Conservation (phyloP, 1,284 basidiomycete genomes). For the Ustilago nuda region DNA sequence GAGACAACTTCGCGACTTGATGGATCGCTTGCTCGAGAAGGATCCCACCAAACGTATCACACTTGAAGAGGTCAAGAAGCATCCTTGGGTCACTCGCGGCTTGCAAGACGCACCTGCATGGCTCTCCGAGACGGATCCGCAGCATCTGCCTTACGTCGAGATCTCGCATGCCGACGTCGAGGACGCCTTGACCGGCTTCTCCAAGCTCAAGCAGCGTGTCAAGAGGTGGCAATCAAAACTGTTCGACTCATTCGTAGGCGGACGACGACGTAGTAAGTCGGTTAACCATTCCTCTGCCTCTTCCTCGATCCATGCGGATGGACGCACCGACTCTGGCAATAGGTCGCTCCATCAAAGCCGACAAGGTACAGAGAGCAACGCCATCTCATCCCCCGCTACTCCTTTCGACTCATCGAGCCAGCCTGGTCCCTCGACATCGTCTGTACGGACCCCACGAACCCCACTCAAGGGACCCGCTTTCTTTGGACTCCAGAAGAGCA, state of each 20-base stretch:
- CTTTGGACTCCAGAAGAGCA: slow-evolving; percentile 44
- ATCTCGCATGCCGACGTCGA: slow-evolving; percentile 85
- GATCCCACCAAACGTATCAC: slow-evolving; percentile 82
- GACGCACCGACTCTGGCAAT: slow-evolving; percentile 24
- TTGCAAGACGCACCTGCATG: slow-evolving; percentile 80
- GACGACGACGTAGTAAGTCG: slow-evolving; percentile 38
- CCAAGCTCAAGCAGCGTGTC: slow-evolving; percentile 61
- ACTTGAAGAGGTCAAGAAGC: slow-evolving; percentile 83
- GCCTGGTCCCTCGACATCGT: slow-evolving; percentile 29
- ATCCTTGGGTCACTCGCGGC: slow-evolving; percentile 77
- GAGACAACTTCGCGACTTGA: slow-evolving; percentile 75
- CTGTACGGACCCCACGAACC: slow-evolving; percentile 35
- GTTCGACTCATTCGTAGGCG: slow-evolving; percentile 45
- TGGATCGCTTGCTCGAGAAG: slow-evolving; percentile 85
- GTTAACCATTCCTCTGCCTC: slow-evolving; percentile 36
- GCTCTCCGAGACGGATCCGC: slow-evolving; percentile 80
- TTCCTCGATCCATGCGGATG: slow-evolving; percentile 25
- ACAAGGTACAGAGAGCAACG: slow-evolving; percentile 7
- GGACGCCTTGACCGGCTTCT: slow-evolving; percentile 73
- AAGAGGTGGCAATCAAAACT: slow-evolving; percentile 60
- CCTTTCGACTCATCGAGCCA: slow-evolving; percentile 37
- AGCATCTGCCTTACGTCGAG: slow-evolving; percentile 74
- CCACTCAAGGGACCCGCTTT: slow-evolving; percentile 44
- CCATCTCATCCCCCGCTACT: slow-evolving; percentile 17
- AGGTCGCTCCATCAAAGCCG: slow-evolving; percentile 30